Percentiles rank a stretch among this genome's conserved stretches.
Evolutionary conservation across 2,329 filamentous ascomycete genomes (phyloP).

Genomic region (Cladosporium phlei): DNA sequence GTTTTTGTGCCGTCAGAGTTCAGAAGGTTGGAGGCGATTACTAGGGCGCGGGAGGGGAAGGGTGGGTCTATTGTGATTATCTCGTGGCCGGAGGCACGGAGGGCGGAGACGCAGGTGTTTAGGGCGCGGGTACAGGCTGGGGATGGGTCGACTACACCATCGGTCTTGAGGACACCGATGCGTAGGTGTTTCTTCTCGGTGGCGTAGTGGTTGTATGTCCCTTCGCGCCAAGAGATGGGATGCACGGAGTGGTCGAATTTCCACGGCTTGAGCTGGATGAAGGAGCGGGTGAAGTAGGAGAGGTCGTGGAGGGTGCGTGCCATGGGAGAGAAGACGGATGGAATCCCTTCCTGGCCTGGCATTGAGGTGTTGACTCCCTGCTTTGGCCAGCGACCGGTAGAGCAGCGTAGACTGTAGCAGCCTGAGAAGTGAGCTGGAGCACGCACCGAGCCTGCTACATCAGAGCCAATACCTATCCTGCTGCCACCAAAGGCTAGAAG

Average conservation of each 20-base stretch:
- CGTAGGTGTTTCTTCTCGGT: constrained; percentile 59
- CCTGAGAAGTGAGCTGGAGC: constrained; percentile 85
- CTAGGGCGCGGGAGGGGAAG: constrained; percentile 66
- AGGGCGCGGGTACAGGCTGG: constrained; percentile 78
- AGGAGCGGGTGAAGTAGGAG: constrained; percentile 72
- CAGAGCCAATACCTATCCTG: constrained; percentile 82
- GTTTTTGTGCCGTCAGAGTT: constrained; percentile 80
- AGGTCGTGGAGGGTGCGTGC: constrained; percentile 77
- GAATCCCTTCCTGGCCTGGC: constrained; percentile 86
- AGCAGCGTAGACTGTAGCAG: constrained; percentile 81
- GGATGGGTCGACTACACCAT: constrained; percentile 73
- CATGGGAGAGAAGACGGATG: constrained; percentile 90
- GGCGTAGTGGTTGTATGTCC: constrained; percentile 58
- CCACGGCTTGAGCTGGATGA: constrained; percentile 83
- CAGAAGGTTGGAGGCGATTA: constrained; percentile 72
- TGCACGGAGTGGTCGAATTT: constrained; percentile 82
- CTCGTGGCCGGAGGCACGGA: constrained; percentile 69
- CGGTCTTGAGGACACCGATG: constrained; percentile 70
- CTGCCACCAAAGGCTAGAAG: constrained; percentile 75
- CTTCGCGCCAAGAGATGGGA: constrained; percentile 71
- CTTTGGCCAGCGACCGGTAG: constrained; percentile 86
- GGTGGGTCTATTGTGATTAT: constrained; percentile 55
- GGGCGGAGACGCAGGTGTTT: constrained; percentile 63
- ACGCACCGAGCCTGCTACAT: constrained; percentile 85
- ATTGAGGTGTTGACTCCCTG: constrained; percentile 78